These are phyloP conservation scores for Canavalia gladiata DNA, from an alignment of 306 rosid genomes.

Conservation along the genomic window DNA sequence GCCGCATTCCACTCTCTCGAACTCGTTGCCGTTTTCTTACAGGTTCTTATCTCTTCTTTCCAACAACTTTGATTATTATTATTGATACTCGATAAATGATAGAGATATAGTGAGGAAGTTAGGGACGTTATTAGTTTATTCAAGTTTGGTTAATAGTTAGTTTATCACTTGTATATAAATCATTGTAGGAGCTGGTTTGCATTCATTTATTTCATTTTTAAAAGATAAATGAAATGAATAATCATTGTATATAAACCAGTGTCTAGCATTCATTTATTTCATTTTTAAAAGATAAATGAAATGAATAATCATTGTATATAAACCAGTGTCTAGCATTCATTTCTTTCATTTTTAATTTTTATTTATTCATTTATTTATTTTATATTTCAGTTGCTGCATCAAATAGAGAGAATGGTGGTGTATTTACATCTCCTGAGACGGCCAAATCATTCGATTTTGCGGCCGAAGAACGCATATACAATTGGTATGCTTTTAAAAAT, in stretches of 20 bases:
- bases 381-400: slow-evolving; percentile 75
- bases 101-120: too few relatives aligned
- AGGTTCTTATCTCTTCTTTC: slow-evolving; percentile 39
- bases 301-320: too few relatives aligned
- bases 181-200: too few relatives aligned
- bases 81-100: neutral
- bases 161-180: neutral
- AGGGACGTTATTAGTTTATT: neutral
- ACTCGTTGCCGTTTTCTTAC: slow-evolving; percentile 39
- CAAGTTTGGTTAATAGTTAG: neutral
- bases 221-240: too few relatives aligned
- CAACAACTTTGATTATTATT: neutral
- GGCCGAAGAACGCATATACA: slow-evolving; percentile 86
- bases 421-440: slow-evolving; percentile 75
- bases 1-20: slow-evolving; percentile 36
- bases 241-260: too few relatives aligned
- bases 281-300: too few relatives aligned
- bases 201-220: too few relatives aligned
- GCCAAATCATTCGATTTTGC: slow-evolving; percentile 86
- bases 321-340: too few relatives aligned
- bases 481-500: slow-evolving; percentile 66
- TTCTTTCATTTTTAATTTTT: neutral
- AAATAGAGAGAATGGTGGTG: slow-evolving; percentile 75
- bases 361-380: neutral
- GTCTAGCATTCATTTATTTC: too few relatives aligned